Conservation (phyloP, 148 eudicot genomes). For the Hydrangea macrophylla region DNA sequence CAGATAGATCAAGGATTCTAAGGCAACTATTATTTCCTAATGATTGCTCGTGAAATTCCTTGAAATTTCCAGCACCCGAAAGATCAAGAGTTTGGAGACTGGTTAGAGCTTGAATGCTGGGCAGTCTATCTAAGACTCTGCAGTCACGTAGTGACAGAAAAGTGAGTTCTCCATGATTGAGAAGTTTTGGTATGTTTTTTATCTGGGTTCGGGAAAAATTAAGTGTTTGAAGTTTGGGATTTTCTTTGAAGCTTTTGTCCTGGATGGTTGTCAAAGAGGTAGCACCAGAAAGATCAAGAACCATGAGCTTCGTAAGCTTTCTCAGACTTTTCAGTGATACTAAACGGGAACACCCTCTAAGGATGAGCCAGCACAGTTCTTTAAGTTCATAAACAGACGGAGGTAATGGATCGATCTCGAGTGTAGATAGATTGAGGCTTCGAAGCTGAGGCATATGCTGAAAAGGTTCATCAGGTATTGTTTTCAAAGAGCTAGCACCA, state of each 20-base stretch:
- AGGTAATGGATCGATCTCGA: constrained; percentile 18
- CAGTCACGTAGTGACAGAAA: constrained; percentile 24
- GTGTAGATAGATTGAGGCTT: constrained; percentile 26
- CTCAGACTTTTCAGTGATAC: constrained; percentile 7
- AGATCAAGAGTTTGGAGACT: constrained; percentile 33
- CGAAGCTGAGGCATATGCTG: constrained; percentile 11
- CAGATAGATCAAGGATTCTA: constrained; percentile 23
- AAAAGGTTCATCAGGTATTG: constrained; percentile 10
- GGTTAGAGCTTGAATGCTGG: neutral
- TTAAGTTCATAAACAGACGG: constrained; percentile 17
- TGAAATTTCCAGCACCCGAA: constrained; percentile 17
- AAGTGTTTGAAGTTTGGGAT: constrained; percentile 20
- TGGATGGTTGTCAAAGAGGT: constrained; percentile 2
- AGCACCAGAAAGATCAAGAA: constrained; percentile 30
- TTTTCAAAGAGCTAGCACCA: constrained; percentile 13
- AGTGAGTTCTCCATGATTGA: constrained; percentile 18
- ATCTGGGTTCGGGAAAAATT: constrained; percentile 28
- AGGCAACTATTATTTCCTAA: constrained; percentile 1
- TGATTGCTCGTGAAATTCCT: constrained; percentile 21
- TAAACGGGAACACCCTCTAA: constrained; percentile 23
- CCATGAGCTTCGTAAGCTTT: constrained; percentile 11
- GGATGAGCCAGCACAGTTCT: constrained; percentile 25
- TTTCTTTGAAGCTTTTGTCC: constrained; percentile 5
- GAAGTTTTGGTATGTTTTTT: constrained; percentile 16
- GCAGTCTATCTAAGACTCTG: constrained; percentile 17